Percentiles rank a stretch among this genome's conserved stretches.
Conservation (phyloP, 1,139 yeast genomes). For the Geotrichum histeridarum region DNA sequence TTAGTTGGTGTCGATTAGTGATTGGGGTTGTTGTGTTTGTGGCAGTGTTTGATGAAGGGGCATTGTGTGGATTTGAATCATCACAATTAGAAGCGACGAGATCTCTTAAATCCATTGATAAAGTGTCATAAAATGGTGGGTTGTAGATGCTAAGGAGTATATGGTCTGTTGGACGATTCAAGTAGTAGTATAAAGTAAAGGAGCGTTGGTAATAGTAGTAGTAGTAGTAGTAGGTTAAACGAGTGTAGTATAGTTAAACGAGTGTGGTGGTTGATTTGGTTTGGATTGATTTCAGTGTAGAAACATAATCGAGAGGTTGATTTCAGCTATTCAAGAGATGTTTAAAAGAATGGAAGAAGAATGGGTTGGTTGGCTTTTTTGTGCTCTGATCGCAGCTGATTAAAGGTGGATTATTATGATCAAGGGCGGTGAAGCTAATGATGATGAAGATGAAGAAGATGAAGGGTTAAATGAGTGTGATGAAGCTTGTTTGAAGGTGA, state of each 20-base stretch:
- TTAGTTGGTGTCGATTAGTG: too few relatives aligned
- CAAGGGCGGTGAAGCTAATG: background rate
- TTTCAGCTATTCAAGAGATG: background rate
- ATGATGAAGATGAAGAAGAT: background rate
- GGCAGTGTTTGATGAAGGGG: background rate
- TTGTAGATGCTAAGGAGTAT: background rate
- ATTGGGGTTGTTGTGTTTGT: background rate
- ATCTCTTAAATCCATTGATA: slow-evolving; percentile 15
- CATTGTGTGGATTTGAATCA: slow-evolving; percentile 1
- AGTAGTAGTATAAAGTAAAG: background rate
- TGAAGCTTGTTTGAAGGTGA: background rate
- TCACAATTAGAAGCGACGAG: slow-evolving; percentile 13
- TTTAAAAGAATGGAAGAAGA: background rate
- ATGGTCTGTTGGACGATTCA: too few relatives aligned
- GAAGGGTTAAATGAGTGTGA: background rate
- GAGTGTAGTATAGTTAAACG: background rate
- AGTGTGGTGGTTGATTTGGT: background rate
- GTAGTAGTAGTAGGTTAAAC: background rate
- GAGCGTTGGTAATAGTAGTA: background rate
- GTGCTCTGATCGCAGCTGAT: too few relatives aligned
- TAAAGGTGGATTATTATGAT: too few relatives aligned
- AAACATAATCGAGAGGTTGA: background rate
- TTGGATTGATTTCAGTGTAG: background rate
- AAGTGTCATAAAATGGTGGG: background rate
- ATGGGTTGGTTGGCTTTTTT: too few relatives aligned